Evolutionary conservation across 1,139 yeast genomes (phyloP).

Genomic region (Scheffersomyces segobiensis): DNA sequence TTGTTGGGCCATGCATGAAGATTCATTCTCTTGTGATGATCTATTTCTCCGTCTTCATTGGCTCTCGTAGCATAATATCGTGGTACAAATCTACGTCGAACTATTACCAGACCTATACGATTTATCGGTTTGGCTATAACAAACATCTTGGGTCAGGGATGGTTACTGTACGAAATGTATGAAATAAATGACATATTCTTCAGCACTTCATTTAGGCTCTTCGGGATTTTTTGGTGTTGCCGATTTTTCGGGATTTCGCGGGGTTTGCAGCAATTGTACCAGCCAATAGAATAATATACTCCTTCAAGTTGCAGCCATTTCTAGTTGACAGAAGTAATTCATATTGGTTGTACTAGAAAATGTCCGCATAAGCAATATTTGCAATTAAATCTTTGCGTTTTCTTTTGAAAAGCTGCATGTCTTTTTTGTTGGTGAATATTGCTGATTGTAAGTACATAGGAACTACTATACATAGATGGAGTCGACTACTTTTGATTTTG

Average conservation of each 20-base stretch:
- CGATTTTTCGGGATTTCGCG: background rate
- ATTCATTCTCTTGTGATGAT: slow-evolving; percentile 22
- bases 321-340: background rate
- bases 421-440: too few relatives aligned
- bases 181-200: background rate
- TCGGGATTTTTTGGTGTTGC: background rate
- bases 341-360: background rate
- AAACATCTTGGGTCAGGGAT: background rate
- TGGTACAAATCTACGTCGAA: background rate
- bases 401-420: background rate
- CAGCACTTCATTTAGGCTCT: background rate
- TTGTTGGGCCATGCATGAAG: slow-evolving; percentile 59
- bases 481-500: background rate
- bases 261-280: background rate
- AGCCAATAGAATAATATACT: background rate
- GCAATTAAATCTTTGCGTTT: background rate
- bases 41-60: slow-evolving; percentile 3
- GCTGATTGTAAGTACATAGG: background rate
- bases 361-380: background rate
- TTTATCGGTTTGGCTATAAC: background rate
- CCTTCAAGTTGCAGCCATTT: background rate
- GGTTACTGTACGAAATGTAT: background rate
- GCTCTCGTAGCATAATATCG: background rate
- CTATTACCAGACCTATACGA: background rate
- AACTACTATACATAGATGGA: background rate